These are phyloP conservation scores for Akanthomyces uredinophilus DNA, from an alignment of 2,329 filamentous ascomycete genomes.

Conservation along the genomic window DNA sequence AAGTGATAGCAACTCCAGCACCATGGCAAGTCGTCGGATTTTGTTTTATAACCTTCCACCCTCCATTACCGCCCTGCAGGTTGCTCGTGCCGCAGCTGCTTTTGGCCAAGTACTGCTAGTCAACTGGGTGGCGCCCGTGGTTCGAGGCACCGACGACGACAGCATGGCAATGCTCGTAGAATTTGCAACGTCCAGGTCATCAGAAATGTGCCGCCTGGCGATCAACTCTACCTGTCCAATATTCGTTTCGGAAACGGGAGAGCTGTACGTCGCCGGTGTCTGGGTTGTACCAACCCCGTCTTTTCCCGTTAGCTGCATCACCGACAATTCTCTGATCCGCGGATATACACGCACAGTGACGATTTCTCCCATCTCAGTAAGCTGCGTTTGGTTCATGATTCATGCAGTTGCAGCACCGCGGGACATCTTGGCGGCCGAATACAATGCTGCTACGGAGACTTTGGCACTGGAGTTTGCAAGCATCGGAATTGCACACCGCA, in stretches of 20 bases:
- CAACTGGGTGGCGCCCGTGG: background rate
- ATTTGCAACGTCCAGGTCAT: background rate
- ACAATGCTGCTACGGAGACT: background rate
- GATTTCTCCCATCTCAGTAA: background rate
- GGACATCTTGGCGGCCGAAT: background rate
- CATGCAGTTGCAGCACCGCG: background rate
- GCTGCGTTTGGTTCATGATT: background rate
- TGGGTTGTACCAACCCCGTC: conserved; percentile 3
- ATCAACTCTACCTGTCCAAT: background rate
- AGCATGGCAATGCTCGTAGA: background rate
- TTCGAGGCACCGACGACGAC: background rate
- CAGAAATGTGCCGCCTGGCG: background rate
- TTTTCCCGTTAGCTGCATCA: background rate
- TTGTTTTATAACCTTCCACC: background rate
- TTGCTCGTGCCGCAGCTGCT: background rate
- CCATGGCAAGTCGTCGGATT: background rate
- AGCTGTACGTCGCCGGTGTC: background rate
- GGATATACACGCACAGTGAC: background rate
- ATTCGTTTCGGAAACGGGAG: background rate
- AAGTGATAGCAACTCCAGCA: background rate
- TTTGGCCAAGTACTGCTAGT: background rate
- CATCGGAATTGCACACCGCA: background rate
- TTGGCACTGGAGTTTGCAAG: background rate
- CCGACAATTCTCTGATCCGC: background rate
- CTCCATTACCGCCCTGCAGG: background rate